Base-by-base conservation (phyloP, 495 filamentous ascomycete genomes). In the Penicillium paradoxum region DNA sequence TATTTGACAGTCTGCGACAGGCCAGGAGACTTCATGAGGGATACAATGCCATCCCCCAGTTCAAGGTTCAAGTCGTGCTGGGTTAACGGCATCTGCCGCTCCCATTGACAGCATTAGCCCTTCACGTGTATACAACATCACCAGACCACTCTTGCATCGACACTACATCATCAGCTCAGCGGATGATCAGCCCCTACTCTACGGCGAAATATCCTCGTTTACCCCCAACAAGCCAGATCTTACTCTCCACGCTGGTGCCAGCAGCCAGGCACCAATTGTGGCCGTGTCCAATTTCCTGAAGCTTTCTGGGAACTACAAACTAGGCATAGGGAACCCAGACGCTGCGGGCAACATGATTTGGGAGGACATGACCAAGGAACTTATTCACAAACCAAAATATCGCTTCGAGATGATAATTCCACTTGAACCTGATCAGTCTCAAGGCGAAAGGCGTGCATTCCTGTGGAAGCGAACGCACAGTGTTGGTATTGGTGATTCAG, bases 391-490 rank as follows among this genome's bases (percentile, higher is more conserved):
- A 45, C 47, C 51, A 15, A 62, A 33, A 48, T 56, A 59, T 18
- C 61, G 56, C 4, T 56, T 59, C 30, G 60, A 61, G 40, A 58
- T 58, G 60, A 50, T 49, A 2, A 18, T 64, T 2, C 45, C 48
- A 4, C 15, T n/a, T 17, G 15, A 15, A 25, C 8, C 5, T 14
- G 45, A 14, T 8, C 27, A 13, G 17, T 17, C 14, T n/a, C 27
- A 50, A 7, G n/a, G 32, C 4, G 46, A 51, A 37, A 38, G 62
- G 38, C 40, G 60, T 6, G 34, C 49, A 14, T 57, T 65, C 39
- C 19, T 57, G 1, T 65, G 64, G 64, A 67, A 67, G 40, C 45
- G 56, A 17, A 67, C 62, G 17, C 64, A 46, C 19, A 46, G 36
- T 3, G 54, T 63, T n/a, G 54, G 30, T 3, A 52, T 63, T 17